Percentiles rank a stretch among this genome's conserved stretches.
These are phyloP conservation scores for Gossypium ekmanianum DNA, from an alignment of 345 rosid genomes.

Conservation along the genomic window DNA sequence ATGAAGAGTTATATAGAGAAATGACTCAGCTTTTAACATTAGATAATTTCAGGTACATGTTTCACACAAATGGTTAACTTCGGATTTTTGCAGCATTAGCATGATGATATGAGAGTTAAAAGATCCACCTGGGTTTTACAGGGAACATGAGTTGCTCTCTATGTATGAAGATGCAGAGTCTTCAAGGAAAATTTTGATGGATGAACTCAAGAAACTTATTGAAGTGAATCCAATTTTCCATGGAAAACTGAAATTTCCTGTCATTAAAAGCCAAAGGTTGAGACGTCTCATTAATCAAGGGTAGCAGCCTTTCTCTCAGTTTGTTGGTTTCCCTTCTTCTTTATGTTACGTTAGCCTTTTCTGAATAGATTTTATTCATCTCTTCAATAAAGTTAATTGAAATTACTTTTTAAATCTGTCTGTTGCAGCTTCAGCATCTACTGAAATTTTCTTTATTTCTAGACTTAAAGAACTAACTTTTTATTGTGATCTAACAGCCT, in stretches of 20 bases:
- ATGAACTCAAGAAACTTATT: slow-evolving; percentile 36
- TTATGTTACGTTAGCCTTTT: not conserved
- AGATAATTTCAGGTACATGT: slow-evolving; percentile 34
- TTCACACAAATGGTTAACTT: not conserved
- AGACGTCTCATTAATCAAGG: slow-evolving; percentile 45
- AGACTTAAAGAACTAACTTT: slow-evolving; percentile 14
- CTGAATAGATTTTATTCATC: not conserved
- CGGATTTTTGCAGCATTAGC: not conserved
- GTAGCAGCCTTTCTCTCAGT: slow-evolving; percentile 20
- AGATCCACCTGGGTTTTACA: slow-evolving; percentile 18
- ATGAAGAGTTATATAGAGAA: slow-evolving; percentile 36
- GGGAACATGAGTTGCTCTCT: slow-evolving; percentile 43
- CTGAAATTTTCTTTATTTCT: slow-evolving; percentile 2
- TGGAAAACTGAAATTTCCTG: slow-evolving; percentile 40
- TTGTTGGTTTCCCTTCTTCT: not conserved
- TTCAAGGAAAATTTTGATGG: slow-evolving; percentile 33
- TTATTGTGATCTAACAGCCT: slow-evolving; percentile 34
- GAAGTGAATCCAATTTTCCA: slow-evolving; percentile 43
- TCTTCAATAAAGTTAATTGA: not conserved
- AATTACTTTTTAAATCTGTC: not conserved
- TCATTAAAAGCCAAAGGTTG: slow-evolving; percentile 29
- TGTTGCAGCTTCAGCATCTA: slow-evolving; percentile 12
- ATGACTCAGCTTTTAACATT: slow-evolving; percentile 38
- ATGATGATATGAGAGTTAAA: slow-evolving; percentile 23
- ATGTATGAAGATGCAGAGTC: slow-evolving; percentile 33